Conservation (phyloP, 495 filamentous ascomycete species). For the Lophiostoma macrostomum region DNA sequence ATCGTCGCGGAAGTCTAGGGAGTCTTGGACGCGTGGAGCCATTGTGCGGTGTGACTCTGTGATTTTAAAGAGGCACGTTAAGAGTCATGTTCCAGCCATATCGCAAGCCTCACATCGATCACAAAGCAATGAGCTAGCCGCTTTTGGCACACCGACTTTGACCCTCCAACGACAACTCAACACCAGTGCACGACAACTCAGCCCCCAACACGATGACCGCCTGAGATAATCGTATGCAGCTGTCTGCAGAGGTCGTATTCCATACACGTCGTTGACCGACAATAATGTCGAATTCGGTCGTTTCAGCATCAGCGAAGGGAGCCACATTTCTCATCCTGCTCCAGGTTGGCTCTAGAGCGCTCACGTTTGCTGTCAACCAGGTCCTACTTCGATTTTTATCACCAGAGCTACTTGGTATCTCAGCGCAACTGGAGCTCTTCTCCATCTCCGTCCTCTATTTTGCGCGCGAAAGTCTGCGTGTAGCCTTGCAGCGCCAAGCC, state of each 20-base stretch:
- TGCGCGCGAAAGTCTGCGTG: slow-evolving; percentile 79
- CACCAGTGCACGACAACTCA: not conserved
- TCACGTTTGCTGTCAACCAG: slow-evolving; percentile 91
- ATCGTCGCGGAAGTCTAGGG: slow-evolving; percentile 5
- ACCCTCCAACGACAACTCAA: not conserved
- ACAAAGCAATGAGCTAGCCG: not conserved
- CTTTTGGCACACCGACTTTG: slow-evolving; percentile 1
- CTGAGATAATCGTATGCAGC: not conserved
- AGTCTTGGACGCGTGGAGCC: not conserved
- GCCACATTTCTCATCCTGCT: slow-evolving; percentile 83
- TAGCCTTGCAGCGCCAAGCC: slow-evolving; percentile 77
- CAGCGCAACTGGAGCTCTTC: slow-evolving; percentile 86
- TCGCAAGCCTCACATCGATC: not conserved
- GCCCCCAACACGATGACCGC: not conserved
- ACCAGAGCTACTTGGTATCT: slow-evolving; percentile 75
- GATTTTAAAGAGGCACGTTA: not conserved
- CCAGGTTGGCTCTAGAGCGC: slow-evolving; percentile 74
- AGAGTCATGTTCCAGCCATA: slow-evolving; percentile 5
- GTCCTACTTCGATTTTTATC: slow-evolving; percentile 81
- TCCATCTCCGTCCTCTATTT: slow-evolving; percentile 87
- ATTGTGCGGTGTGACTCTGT: slow-evolving; percentile 6
- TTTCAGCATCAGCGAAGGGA: slow-evolving; percentile 58
- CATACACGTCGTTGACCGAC: not conserved
- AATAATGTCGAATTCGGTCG: slow-evolving; percentile 35
- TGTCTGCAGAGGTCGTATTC: not conserved